Evolutionary conservation across 1,284 basidiomycete genomes (phyloP).

Genomic region (Coriolopsis trogii): DNA sequence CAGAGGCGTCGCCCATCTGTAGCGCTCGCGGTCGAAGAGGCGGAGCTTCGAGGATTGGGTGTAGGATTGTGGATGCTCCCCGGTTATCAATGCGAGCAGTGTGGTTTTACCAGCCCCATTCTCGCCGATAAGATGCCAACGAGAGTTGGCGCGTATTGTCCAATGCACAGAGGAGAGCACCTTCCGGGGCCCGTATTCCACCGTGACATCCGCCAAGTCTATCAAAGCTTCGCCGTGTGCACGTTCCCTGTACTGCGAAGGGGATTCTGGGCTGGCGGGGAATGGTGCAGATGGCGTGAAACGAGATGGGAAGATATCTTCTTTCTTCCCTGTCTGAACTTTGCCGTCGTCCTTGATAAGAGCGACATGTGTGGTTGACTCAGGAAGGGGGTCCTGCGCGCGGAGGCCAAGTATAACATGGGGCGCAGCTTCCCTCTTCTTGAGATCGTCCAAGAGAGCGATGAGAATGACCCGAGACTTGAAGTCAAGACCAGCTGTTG

Average conservation of each 20-base stretch:
- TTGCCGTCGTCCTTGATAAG: slow-evolving; percentile 47
- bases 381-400: slow-evolving; percentile 80
- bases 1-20: slow-evolving; percentile 56
- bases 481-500: slow-evolving; percentile 73
- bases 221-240: slow-evolving; percentile 19
- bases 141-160: slow-evolving; percentile 78
- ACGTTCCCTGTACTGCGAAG: slow-evolving; percentile 8
- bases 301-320: slow-evolving; percentile 23
- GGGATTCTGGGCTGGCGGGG: not conserved
- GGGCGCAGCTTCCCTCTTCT: slow-evolving; percentile 45
- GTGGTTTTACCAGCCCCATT: slow-evolving; percentile 98
- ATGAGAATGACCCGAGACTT: slow-evolving; percentile 60
- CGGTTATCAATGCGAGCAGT: slow-evolving; percentile 88
- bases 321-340: slow-evolving; percentile 34
- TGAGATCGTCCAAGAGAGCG: slow-evolving; percentile 56
- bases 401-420: slow-evolving; percentile 79
- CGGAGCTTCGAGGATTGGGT: slow-evolving; percentile 70
- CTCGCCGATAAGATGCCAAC: slow-evolving; percentile 86
- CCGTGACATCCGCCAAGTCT: slow-evolving; percentile 22
- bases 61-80: slow-evolving; percentile 95
- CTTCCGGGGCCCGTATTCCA: slow-evolving; percentile 35
- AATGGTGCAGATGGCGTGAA: slow-evolving; percentile 3
- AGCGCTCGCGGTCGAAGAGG: slow-evolving; percentile 76
- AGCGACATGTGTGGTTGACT: slow-evolving; percentile 81
- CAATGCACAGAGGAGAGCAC: slow-evolving; percentile 80